Evolutionary conservation across 768 basidiomycete species (phyloP).

Genomic region (Lactarius vividus): DNA sequence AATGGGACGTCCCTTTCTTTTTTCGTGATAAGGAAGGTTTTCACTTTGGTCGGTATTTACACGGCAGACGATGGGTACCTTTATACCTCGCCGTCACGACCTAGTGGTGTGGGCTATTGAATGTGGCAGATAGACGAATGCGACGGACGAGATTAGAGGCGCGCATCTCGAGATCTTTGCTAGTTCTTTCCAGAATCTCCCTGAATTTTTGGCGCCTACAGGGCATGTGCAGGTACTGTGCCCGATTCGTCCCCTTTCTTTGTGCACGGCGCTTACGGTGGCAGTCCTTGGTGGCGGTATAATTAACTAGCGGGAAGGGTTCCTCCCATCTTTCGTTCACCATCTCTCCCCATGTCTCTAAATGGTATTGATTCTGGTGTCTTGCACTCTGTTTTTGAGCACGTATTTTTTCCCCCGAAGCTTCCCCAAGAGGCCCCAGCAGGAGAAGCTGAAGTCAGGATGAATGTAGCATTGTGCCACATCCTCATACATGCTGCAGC

Average conservation of each 20-base stretch:
- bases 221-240: not conserved
- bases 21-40: not conserved
- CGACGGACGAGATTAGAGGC: not conserved
- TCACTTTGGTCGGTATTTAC: too few species aligned
- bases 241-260: not conserved
- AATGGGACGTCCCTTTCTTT: not conserved
- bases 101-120: too few species aligned
- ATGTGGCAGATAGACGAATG: not conserved
- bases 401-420: constrained; percentile 19
- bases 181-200: not conserved
- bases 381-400: constrained; percentile 6
- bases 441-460: not conserved
- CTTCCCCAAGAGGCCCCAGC: constrained; percentile 11
- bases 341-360: not conserved
- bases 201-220: not conserved
- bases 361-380: not conserved
- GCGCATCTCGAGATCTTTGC: not conserved
- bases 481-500: constrained; percentile 1
- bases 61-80: too few species aligned
- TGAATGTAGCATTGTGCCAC: constrained; percentile 6
- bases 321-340: not conserved
- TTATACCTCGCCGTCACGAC: not conserved
- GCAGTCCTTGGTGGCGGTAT: not conserved
- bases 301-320: not conserved
- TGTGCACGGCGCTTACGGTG: not conserved